Evolutionary conservation across 345 rosid species (phyloP), one percentile per base, ranked within the genome.

Genomic region (Hibiscus trionum): DNA sequence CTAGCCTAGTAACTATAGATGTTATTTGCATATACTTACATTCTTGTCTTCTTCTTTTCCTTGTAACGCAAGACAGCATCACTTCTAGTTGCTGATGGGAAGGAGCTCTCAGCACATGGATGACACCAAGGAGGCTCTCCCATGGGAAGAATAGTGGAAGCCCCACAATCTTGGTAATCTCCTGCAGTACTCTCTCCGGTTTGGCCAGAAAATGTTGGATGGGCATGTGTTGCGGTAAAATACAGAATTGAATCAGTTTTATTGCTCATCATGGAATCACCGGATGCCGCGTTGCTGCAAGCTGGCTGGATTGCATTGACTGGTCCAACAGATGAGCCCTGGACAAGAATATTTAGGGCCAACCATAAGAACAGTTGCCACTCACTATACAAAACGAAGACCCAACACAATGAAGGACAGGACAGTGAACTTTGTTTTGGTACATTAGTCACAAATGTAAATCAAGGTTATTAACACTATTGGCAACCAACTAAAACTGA

Each of bases 91-190:
- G 88, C 91, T 39, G 91, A 86, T 37, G 89, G 75, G 49, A 76
- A 80, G 62, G 87, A 85, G 70, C 69, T 79, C 73, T 90, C 97
- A 19, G 87, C 79, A 72, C 93, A 72, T 12, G 86, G 90, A 57
- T 90, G 84, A 80, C 84, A 84, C 98, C 97, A 92, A 70, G 96
- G 93, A 73, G 98, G 95, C 82, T 93, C 98, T 16, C 97, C 96
- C 80, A 88, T 78, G 72, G 85, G 85, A 79, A 82, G 84, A 84
- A 89, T 77, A 24, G 96, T 78, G 27, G 96, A 90, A 58, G 90
- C 97, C 66, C 90, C 96, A 79, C 98, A 92, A 61, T 93, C 98
- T 82, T 96, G 99, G 78, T 82, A 87, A 84, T 93, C 98, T 27
- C 82, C 95, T 56, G 82, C 83, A 70, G 82, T 86, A 80, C 91